Percentiles rank a stretch among this genome's conserved stretches.
Evolutionary conservation across 495 filamentous ascomycete species (phyloP).

Genomic region (Gamarada debralockiae): DNA sequence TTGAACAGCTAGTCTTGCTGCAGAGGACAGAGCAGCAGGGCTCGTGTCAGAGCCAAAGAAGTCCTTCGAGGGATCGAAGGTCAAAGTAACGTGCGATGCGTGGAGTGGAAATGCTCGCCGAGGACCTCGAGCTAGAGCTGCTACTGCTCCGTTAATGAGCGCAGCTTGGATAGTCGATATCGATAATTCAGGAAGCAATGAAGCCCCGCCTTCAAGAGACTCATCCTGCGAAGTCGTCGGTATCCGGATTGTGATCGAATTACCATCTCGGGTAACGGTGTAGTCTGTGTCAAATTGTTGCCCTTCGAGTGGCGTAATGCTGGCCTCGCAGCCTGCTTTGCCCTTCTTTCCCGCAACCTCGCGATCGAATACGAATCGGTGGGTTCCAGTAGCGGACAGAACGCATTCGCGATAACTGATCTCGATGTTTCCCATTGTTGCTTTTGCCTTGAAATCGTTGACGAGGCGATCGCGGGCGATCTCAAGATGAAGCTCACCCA

Average conservation of each 20-base stretch:
- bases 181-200: slow-evolving; percentile 56
- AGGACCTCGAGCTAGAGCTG: slow-evolving; percentile 82
- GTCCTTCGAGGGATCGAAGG: slow-evolving; percentile 60
- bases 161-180: slow-evolving; percentile 56
- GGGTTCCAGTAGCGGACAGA: slow-evolving; percentile 44
- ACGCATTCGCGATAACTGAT: slow-evolving; percentile 90
- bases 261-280: slow-evolving; percentile 44
- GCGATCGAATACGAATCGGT: slow-evolving; percentile 66
- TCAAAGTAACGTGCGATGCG: slow-evolving; percentile 61
- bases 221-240: slow-evolving; percentile 27
- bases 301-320: slow-evolving; percentile 54
- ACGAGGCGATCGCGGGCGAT: slow-evolving; percentile 86
- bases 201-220: slow-evolving; percentile 26
- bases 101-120: slow-evolving; percentile 72
- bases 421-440: slow-evolving; percentile 86
- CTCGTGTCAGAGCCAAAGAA: slow-evolving; percentile 65
- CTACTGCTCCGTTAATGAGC: slow-evolving; percentile 73
- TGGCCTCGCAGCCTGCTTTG: slow-evolving; percentile 69
- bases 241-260: slow-evolving; percentile 56
- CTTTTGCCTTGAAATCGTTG: slow-evolving; percentile 84
- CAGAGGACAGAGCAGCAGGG: slow-evolving; percentile 70
- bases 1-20: slow-evolving; percentile 68
- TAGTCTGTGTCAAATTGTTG: slow-evolving; percentile 25
- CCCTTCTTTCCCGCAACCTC: slow-evolving; percentile 75
- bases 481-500: slow-evolving; percentile 98